Base-by-base conservation (phyloP, 2,329 filamentous ascomycete genomes). In the Talaromyces albobiverticillius region DNA sequence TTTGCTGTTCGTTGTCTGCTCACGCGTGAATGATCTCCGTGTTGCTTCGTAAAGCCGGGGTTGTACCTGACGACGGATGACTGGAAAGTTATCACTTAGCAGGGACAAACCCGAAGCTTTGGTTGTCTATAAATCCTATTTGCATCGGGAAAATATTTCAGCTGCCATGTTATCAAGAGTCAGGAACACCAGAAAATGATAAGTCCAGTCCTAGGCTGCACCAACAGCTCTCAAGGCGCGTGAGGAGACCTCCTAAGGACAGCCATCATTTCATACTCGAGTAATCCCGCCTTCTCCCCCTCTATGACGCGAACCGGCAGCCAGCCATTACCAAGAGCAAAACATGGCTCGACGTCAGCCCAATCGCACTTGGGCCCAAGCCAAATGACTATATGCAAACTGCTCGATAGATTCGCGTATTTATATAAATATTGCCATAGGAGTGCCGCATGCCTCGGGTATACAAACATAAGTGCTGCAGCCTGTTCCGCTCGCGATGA, bases 271-370 rank as follows among this genome's bases (percentile, higher is more conserved):
- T 50, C 47, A n/a, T 42, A 50, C 13, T 50, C 47, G 20, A 22
- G 11, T 14, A 50, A 34, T 11, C 47, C 47, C 13, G 25, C 38
- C 13, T 42, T 32, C 18, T 31, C n/a, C 2, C 47, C 47, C 18
- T 10, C 3, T 10, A 50, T n/a, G 2, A 50, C 18, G 11, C 10
- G 25, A 6, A 42, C 25, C 18, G 36, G 32, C 0, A 56, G 11
- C 23, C 61, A 55, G 1, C 55, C 55, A 10, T 63, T 51, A 5
- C 31, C 36, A 3, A 61, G 43, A 3, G 61, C 56, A 20, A 63
- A 49, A 23, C 61, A 61, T 22, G 43, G 45, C n/a, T 61, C 54
- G 1, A 62, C 48, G 46, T 62, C 60, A 0, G 58, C 53, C 8
- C 61, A 57, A 20, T 58, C 53, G 23, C 47, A 46, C 46, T 60